Percentiles rank a stretch among this genome's conserved stretches.
Evolutionary conservation across 2,329 filamentous ascomycete genomes (phyloP).

Genomic region (Westerdykella sp.): DNA sequence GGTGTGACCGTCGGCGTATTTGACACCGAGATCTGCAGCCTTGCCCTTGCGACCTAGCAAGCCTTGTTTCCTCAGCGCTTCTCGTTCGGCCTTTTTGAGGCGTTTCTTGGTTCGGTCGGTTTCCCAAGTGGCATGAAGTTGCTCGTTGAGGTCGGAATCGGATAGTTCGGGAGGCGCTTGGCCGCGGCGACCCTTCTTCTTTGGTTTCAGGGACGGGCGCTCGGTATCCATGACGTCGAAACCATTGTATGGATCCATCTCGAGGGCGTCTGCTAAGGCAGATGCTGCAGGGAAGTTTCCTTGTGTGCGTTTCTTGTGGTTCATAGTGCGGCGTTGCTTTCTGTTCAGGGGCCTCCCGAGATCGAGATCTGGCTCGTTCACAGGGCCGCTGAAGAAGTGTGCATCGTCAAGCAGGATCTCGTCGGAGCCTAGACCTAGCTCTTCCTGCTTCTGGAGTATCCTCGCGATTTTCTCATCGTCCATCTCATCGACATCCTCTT

Average conservation of each 20-base stretch:
- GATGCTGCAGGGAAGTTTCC: slow-evolving; percentile 48
- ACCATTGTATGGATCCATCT: slow-evolving; percentile 57
- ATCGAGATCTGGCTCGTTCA: slow-evolving; percentile 16
- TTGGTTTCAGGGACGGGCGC: slow-evolving; percentile 59
- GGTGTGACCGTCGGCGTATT: slow-evolving; percentile 67
- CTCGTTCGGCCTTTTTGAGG: slow-evolving; percentile 43
- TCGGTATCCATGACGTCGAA: slow-evolving; percentile 85
- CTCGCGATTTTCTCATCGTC: slow-evolving; percentile 57
- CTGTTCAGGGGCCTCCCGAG: slow-evolving; percentile 24
- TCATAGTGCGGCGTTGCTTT: slow-evolving; percentile 12
- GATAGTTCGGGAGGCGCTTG: slow-evolving; percentile 44
- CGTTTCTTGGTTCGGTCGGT: slow-evolving; percentile 43
- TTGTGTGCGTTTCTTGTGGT: slow-evolving; percentile 10
- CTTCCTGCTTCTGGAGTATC: slow-evolving; percentile 56
- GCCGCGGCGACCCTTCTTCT: slow-evolving; percentile 56
- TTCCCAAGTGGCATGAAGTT: slow-evolving; percentile 38
- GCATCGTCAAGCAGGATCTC: slow-evolving; percentile 54
- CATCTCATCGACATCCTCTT: slow-evolving; percentile 39
- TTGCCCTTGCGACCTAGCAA: slow-evolving; percentile 41
- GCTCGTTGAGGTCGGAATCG: slow-evolving; percentile 40
- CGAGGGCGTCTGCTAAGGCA: slow-evolving; percentile 52
- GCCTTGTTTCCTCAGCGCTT: slow-evolving; percentile 42
- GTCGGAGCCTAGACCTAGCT: slow-evolving; percentile 55
- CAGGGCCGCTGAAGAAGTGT: slow-evolving; percentile 35
- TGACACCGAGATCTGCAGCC: slow-evolving; percentile 52